Percentiles rank a stretch among this genome's conserved stretches.
phyloP scores from a whole-genome alignment of 2,329 filamentous ascomycete species.

The Pseudopyricularia javanii region DNA sequence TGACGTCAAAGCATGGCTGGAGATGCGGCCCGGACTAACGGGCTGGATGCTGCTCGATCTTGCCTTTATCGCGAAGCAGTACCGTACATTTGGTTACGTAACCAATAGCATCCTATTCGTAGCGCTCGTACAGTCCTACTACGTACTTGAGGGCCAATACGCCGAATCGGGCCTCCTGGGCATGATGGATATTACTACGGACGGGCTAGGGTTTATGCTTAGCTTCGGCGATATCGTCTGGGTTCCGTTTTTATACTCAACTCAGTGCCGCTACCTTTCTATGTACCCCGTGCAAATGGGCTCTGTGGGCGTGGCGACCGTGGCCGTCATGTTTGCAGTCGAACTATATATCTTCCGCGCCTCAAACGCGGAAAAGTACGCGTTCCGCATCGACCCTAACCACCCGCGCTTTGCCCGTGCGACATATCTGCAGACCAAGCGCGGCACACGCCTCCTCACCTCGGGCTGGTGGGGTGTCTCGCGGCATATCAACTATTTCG shows the following conservation, averaged over 20 bases:
- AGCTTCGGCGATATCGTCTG: slow-evolving; percentile 78
- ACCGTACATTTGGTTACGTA: slow-evolving; percentile 64
- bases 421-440: slow-evolving; percentile 67
- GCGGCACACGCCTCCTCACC: slow-evolving; percentile 64
- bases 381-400: slow-evolving; percentile 73
- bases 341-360: slow-evolving; percentile 81
- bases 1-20: slow-evolving; percentile 75
- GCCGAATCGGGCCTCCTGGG: slow-evolving; percentile 77
- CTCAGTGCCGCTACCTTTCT: slow-evolving; percentile 71
- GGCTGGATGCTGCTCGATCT: slow-evolving; percentile 76
- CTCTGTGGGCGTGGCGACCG: slow-evolving; percentile 43
- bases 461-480: slow-evolving; percentile 84
- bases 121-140: slow-evolving; percentile 63
- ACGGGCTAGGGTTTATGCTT: slow-evolving; percentile 88
- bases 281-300: slow-evolving; percentile 67
- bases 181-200: slow-evolving; percentile 80
- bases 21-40: slow-evolving; percentile 73
- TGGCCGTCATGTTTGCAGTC: slow-evolving; percentile 50
- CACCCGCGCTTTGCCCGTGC: slow-evolving; percentile 66
- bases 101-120: slow-evolving; percentile 73
- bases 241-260: slow-evolving; percentile 75
- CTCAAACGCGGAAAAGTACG: slow-evolving; percentile 82
- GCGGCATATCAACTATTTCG: slow-evolving; percentile 84
- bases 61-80: slow-evolving; percentile 71
- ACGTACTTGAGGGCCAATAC: slow-evolving; percentile 69